Evolutionary conservation across 208 protist species (phyloP).

Genomic region (Trypanosoma melophagium): DNA sequence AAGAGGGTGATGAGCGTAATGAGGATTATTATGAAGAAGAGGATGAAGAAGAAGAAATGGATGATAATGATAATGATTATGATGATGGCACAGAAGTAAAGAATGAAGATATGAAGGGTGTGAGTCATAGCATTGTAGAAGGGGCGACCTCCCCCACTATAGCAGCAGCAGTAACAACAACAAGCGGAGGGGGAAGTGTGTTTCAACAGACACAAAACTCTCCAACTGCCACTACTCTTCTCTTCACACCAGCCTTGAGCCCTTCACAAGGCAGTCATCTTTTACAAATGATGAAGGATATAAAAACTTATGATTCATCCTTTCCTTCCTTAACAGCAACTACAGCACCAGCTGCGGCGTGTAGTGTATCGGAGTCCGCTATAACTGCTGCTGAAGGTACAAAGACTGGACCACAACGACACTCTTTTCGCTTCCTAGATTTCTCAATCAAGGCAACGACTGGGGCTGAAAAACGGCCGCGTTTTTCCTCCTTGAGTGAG

Average conservation of each 20-base stretch:
- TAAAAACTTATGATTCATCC: no score
- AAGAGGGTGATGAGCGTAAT: constrained; percentile 11
- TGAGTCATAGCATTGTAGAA: no score
- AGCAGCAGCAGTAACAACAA: no score
- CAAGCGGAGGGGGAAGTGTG: no score
- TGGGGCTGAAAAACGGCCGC: constrained; percentile 7
- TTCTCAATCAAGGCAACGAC: not conserved
- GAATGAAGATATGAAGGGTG: not conserved
- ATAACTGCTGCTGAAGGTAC: not conserved
- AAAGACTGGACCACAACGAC: not conserved
- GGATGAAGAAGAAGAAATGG: constrained; percentile 9
- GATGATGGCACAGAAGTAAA: not conserved
- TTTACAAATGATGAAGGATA: no score
- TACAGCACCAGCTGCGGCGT: not conserved
- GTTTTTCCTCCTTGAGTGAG: constrained; percentile 5
- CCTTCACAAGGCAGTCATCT: no score
- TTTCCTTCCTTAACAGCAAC: no score
- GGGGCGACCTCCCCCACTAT: no score
- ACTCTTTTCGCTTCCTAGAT: constrained; percentile 14
- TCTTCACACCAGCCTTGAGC: no score
- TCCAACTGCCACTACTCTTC: no score
- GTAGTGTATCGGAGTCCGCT: not conserved
- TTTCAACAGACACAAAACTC: no score
- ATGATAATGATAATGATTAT: not conserved
- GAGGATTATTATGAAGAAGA: constrained; percentile 19